Evolutionary conservation across 768 basidiomycete genomes (phyloP).

Genomic region (Strobilomyces echinocephalus): DNA sequence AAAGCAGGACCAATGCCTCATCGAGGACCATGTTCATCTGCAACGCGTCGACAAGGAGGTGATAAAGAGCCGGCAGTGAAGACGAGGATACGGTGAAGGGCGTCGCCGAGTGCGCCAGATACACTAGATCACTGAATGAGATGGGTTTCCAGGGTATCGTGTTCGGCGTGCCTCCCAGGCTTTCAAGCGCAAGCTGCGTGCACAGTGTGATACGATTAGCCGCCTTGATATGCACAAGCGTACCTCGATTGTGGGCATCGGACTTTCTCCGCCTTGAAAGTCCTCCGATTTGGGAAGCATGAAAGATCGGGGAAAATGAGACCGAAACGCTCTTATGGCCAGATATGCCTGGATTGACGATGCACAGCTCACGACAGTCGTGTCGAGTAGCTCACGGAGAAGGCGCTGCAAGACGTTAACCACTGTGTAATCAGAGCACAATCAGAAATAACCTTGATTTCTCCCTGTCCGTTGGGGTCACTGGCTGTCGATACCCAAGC

Average conservation of each 20-base stretch:
- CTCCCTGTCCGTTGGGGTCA: not conserved
- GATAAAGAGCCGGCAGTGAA: slow-evolving; percentile 30
- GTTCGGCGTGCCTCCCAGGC: slow-evolving; percentile 24
- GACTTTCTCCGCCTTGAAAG: slow-evolving; percentile 40
- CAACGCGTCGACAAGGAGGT: slow-evolving; percentile 44
- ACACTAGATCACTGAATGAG: slow-evolving; percentile 27
- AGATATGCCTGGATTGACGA: slow-evolving; percentile 39
- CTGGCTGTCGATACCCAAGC: slow-evolving; percentile 14
- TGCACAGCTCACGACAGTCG: slow-evolving; percentile 33
- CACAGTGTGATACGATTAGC: not conserved
- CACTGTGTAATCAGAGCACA: not conserved
- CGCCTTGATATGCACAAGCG: slow-evolving; percentile 12
- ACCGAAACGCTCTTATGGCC: slow-evolving; percentile 44
- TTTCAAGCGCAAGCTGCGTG: slow-evolving; percentile 30
- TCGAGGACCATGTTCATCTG: slow-evolving; percentile 53
- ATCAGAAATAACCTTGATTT: slow-evolving; percentile 19
- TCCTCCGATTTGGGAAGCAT: slow-evolving; percentile 27
- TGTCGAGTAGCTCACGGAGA: slow-evolving; percentile 33
- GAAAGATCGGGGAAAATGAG: slow-evolving; percentile 42
- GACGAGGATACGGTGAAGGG: slow-evolving; percentile 12
- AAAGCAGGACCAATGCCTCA: slow-evolving; percentile 55
- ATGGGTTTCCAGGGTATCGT: slow-evolving; percentile 13
- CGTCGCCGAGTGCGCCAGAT: slow-evolving; percentile 20
- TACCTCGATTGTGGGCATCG: slow-evolving; percentile 38
- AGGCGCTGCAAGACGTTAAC: slow-evolving; percentile 21